Evolutionary conservation across 2,329 filamentous ascomycete genomes (phyloP), one percentile per base, ranked within the genome.

Genomic region (Claviceps cyperi): DNA sequence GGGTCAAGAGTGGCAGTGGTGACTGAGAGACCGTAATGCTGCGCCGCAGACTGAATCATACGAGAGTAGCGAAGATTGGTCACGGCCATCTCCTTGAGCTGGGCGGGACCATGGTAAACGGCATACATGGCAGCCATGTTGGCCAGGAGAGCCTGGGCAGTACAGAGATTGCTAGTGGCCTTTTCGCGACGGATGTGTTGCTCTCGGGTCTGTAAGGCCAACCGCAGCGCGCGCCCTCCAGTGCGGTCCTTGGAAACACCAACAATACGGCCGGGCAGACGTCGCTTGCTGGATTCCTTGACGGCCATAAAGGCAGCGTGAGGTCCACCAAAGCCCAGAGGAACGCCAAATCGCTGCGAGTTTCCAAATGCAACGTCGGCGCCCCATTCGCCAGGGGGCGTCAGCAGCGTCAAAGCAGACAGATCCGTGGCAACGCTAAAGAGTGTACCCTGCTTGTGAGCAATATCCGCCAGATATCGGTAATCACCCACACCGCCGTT

Each of bases 51-150:
- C 61, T 88, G 81, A 14, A 94, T 64, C 36, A 84, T 74, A 54
- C 81, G 77, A 24, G 88, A 80, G 61, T 83, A 81, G 28, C 81
- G 78, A 58, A 88, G 79, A 55, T 86, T 78, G 55, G 83, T 80
- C 64, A 90, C 78, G 1, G 91, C 90, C 62, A 96, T 96, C 14
- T 80, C 77, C 67, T 81, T 88, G 47, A 97, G 70, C 17, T 90
- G 89, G 49, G 80, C 68, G 1, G 91, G 91, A 3, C 91, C 91
- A 64, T 97, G 91, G 66, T 96, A 97, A 49, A 96, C 76, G 48
- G 89, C 90, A 63, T 95, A 97, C 71, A 96, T 84, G 50, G 90
- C 88, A 58, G 81, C 91, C 87, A 96, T 96, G 66, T 97, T 97
- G 38, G 91, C 91, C 48, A 96, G 74, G 24, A 97, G 72, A 8